Base-by-base conservation (phyloP, 2,329 filamentous ascomycete genomes). In the Beauveria sp. region DNA sequence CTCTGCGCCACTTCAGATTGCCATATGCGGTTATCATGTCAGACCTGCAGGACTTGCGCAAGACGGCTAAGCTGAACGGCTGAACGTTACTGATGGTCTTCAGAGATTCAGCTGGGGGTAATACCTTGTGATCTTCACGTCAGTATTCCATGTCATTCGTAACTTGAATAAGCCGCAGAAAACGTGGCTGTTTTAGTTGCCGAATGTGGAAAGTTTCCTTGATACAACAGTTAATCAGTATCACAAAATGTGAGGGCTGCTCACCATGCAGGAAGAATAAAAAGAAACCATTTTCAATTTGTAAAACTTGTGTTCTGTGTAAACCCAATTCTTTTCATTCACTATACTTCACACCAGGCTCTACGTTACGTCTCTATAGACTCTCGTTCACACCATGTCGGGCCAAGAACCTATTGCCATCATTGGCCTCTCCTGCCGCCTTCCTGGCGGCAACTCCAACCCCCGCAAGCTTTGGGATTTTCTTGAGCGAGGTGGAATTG, bases 381-480 rank as follows among this genome's bases (percentile, higher is more conserved):
- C 40, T 55, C 10, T 43, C 24, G 28, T 50, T 34, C 16, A 45
- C 47, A 42, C 40, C 53, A 55, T 55, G 53, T 45, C 53, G 53
- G 14, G 6, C 30, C 58, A 62, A 60, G 50, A 47, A 22, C 70
- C 67, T 22, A 72, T 80, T 26, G 78, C 77, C 26, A 70, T 80
- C 16, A 68, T 80, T 10, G 77, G 77, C 28, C 69, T 74, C 7
- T 75, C 71, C 3, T 79, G 76, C 65, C 72, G 77, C 1, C 73
- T 79, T 2, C 75, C 77, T 0, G 77, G 77, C 70, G 42, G 67
- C 65, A 38, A 69, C 68, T 2, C 73, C 74, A 1, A 62, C 24
- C 53, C 52, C 20, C 53, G 66, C 2, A 68, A 69, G 47, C 67
- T 78, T 2, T 78, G 77, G 75, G 66, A 75, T 2, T 71, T 76